A percentile compares a stretch with the other conserved stretches of the same genome.
These are phyloP conservation scores for Chrysanthemum seticuspe DNA, from an alignment of 129 eudicot species.

Conservation along the genomic window DNA sequence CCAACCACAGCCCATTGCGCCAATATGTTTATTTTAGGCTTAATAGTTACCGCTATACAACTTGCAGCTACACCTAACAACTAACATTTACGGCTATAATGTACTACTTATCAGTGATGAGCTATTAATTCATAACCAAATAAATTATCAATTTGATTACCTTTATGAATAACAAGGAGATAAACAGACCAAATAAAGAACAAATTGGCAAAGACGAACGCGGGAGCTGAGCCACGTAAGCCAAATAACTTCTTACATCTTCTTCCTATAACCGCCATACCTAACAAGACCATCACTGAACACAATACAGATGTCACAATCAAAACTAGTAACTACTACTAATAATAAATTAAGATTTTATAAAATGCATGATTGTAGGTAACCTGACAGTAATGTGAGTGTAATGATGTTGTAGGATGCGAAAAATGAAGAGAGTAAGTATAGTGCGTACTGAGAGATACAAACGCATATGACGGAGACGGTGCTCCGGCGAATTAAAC, in stretches of 20 bases:
- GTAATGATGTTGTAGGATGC: slow-evolving; percentile 26
- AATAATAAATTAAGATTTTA: background rate
- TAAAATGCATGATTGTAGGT: background rate
- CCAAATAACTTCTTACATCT: slow-evolving; percentile 41
- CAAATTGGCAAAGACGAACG: slow-evolving; percentile 51
- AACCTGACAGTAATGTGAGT: slow-evolving; percentile 55
- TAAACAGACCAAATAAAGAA: slow-evolving; percentile 57
- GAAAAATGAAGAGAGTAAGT: slow-evolving; percentile 40
- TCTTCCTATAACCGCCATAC: slow-evolving; percentile 43
- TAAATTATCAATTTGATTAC: slow-evolving; percentile 21
- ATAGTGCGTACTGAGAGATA: slow-evolving; percentile 42
- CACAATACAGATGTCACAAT: background rate
- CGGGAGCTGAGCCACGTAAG: slow-evolving; percentile 57
- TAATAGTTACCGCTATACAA: too few species aligned
- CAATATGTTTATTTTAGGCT: too few species aligned
- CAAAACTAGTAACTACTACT: background rate
- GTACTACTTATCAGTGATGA: too few species aligned
- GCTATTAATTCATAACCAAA: background rate
- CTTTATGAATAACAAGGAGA: slow-evolving; percentile 46
- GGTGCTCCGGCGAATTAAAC: slow-evolving; percentile 28
- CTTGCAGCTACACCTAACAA: too few species aligned
- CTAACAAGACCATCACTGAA: slow-evolving; percentile 45
- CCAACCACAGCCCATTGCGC: too few species aligned
- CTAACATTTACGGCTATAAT: too few species aligned
- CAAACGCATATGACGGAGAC: slow-evolving; percentile 47